phyloP scores from a whole-genome alignment of 2,329 filamentous ascomycete species.

The Botrytis fabae region DNA sequence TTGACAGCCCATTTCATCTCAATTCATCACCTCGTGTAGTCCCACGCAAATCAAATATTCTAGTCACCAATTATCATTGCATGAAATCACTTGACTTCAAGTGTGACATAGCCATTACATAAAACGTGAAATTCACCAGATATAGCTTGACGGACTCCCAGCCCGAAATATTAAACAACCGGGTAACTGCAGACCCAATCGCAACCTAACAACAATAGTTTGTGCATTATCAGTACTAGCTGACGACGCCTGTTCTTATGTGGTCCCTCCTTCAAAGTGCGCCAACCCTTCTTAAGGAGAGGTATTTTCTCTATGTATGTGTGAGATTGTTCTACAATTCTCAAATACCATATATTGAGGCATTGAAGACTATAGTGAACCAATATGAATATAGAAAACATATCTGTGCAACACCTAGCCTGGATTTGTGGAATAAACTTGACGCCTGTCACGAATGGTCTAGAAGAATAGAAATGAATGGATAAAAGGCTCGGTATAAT shows the following conservation, averaged over 20 bases:
- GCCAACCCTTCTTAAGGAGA: not conserved
- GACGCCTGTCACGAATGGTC: not conserved
- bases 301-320: not conserved
- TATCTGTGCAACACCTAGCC: not conserved
- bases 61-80: not conserved
- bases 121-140: not conserved
- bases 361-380: not conserved
- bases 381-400: not conserved
- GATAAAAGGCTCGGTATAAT: not conserved
- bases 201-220: not conserved
- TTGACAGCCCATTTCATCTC: not conserved
- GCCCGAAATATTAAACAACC: not conserved
- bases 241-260: not conserved
- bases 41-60: not conserved
- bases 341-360: not conserved
- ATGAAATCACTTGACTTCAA: not conserved
- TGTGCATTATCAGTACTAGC: slow-evolving; percentile 7
- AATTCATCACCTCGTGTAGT: not conserved
- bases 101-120: not conserved
- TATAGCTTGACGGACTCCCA: not conserved
- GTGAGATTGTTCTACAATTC: not conserved
- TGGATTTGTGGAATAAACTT: not conserved
- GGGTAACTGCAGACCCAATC: not conserved
- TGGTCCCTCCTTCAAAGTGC: no score
- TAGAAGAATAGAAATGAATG: not conserved